A percentile compares a stretch with the other conserved stretches of the same genome.
phyloP scores from a whole-genome alignment of 108 stramenopile species.

The Mediolabrus comicus region DNA sequence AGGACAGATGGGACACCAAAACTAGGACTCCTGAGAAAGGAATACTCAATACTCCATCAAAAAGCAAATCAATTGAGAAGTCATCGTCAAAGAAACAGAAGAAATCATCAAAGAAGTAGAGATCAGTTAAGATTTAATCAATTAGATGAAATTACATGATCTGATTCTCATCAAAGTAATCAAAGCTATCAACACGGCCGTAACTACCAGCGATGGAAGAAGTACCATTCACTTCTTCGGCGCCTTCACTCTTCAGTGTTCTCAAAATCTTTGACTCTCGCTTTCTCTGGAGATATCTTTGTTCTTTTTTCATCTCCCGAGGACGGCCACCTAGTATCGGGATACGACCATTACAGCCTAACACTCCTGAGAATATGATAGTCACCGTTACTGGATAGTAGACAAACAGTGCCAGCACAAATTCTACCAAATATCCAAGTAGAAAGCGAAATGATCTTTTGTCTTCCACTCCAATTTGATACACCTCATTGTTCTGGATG shows the following conservation, averaged over 20 bases:
- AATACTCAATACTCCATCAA: conserved; percentile 32
- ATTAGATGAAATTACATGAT: conserved; percentile 3
- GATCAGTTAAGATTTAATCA: neutral
- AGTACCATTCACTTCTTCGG: neutral
- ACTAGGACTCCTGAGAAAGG: conserved; percentile 66
- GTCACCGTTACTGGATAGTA: conserved; percentile 51
- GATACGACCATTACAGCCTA: conserved; percentile 51
- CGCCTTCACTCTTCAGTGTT: neutral
- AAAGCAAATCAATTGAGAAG: neutral
- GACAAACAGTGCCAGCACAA: conserved; percentile 46
- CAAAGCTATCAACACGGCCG: conserved; percentile 2
- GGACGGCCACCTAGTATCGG: conserved; percentile 55
- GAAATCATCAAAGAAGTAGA: neutral
- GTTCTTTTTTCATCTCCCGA: conserved; percentile 40
- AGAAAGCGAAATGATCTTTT: conserved; percentile 45
- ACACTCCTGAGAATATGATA: conserved; percentile 46
- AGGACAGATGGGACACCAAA: conserved; percentile 42
- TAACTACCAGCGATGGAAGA: neutral
- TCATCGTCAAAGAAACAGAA: neutral
- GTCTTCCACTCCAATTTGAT: conserved; percentile 32
- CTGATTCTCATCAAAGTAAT: conserved; percentile 20
- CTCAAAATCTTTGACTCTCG: conserved; percentile 12
- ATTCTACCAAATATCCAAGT: conserved; percentile 46
- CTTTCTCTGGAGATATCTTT: conserved; percentile 28
- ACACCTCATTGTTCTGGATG: conserved; percentile 33